Conservation (phyloP, 2,329 filamentous ascomycete species). For the Neonectria magnoliae region DNA sequence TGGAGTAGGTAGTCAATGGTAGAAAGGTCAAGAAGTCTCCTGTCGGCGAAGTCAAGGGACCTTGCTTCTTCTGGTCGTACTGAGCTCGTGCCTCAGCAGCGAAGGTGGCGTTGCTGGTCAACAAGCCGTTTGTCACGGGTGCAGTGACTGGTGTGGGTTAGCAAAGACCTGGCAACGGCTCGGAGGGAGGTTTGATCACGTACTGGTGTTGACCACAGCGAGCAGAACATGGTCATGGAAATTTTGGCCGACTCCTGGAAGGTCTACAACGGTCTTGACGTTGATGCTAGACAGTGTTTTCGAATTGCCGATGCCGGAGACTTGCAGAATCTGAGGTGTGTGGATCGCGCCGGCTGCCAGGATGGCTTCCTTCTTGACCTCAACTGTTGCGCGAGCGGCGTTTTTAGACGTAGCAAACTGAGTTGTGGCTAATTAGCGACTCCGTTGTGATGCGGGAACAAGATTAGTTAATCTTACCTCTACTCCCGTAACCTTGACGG, state of each 20-base stretch:
- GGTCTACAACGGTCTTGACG: conserved; percentile 54
- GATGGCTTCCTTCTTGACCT: conserved; percentile 51
- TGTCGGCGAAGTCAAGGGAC: conserved; percentile 25
- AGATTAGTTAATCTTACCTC: conserved; percentile 20
- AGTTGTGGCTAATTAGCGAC: not conserved
- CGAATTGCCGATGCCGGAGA: conserved; percentile 59
- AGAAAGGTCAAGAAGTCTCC: conserved; percentile 32
- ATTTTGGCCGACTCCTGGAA: conserved; percentile 61
- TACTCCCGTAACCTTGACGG: conserved; percentile 26
- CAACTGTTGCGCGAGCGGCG: not conserved
- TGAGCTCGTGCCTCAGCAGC: conserved; percentile 23
- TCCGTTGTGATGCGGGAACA: too few relatives aligned
- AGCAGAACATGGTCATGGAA: conserved; percentile 52
- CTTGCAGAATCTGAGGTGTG: conserved; percentile 58
- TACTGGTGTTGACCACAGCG: conserved; percentile 11
- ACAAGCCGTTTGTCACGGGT: conserved; percentile 16
- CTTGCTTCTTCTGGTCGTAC: conserved; percentile 24
- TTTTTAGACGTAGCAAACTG: conserved; percentile 25
- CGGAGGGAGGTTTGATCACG: not conserved
- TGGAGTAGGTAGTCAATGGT: conserved; percentile 27
- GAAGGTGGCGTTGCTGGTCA: conserved; percentile 30
- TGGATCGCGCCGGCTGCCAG: conserved; percentile 53
- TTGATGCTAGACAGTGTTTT: conserved; percentile 48
- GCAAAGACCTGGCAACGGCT: not conserved
- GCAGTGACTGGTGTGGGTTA: conserved; percentile 22